Conservation (phyloP, 1,139 yeast species). For the Kurtzmaniella quercitrusa region DNA sequence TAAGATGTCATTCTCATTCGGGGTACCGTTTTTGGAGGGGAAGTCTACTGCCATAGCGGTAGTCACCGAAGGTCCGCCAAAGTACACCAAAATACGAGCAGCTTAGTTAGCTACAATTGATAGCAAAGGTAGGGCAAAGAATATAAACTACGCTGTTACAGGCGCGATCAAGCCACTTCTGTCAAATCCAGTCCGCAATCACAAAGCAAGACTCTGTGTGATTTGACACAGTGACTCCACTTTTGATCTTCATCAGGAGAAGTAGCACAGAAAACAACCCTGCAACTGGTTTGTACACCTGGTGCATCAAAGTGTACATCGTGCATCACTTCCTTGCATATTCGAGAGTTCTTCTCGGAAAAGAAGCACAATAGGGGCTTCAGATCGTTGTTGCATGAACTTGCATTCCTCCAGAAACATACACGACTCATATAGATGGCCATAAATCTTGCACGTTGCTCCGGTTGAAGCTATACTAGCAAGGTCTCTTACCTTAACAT, state of each 20-base stretch:
- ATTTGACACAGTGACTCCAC: neutral
- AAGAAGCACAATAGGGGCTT: neutral
- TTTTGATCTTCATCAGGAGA: too few relatives aligned
- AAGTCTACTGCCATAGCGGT: neutral
- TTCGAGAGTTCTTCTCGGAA: neutral
- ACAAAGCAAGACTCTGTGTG: too few relatives aligned
- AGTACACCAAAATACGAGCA: neutral
- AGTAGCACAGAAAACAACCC: neutral
- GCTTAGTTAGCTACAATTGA: neutral
- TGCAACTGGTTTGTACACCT: neutral
- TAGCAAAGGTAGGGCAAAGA: neutral
- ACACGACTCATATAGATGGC: too few relatives aligned
- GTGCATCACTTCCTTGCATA: neutral
- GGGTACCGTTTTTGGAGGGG: neutral
- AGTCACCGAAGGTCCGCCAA: neutral
- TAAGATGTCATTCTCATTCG: conserved; percentile 19
- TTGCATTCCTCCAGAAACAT: too few relatives aligned
- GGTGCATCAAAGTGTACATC: neutral
- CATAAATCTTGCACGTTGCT: too few relatives aligned
- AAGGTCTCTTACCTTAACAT: too few relatives aligned
- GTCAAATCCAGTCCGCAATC: too few relatives aligned
- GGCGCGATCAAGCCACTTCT: too few relatives aligned
- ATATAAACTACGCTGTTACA: too few relatives aligned
- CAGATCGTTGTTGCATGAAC: neutral
- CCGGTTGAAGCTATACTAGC: too few relatives aligned